Evolutionary conservation across 106 monocot species (phyloP).

Genomic region (Dioscorea zingiberensis): DNA sequence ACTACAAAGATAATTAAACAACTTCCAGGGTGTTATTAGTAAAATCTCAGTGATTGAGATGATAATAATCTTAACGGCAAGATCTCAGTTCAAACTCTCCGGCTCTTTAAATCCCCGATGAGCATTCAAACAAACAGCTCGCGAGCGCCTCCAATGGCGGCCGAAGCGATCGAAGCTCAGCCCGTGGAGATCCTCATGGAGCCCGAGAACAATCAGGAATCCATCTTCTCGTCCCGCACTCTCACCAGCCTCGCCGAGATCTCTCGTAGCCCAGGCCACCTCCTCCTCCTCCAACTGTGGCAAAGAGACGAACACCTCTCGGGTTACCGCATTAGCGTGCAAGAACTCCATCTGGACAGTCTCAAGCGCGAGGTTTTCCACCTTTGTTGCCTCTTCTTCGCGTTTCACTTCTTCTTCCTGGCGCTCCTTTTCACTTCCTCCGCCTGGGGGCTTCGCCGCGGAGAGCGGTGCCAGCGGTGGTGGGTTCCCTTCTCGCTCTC

Average conservation of each 20-base stretch:
- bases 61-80: too few relatives aligned
- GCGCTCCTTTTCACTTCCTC: background rate
- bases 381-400: slow-evolving; percentile 1
- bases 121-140: background rate
- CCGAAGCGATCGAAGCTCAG: background rate
- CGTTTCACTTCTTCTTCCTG: background rate
- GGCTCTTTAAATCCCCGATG: background rate
- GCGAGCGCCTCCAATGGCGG: background rate
- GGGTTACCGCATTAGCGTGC: background rate
- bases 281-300: background rate
- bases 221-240: background rate
- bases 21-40: too few relatives aligned
- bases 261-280: background rate
- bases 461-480: background rate
- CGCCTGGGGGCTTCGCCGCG: background rate
- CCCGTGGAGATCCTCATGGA: background rate
- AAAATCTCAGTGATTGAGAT: too few relatives aligned
- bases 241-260: background rate
- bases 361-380: background rate
- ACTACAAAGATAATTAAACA: too few relatives aligned
- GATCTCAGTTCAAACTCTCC: background rate
- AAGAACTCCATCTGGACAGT: background rate
- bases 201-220: background rate
- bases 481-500: background rate
- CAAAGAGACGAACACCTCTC: background rate